These are phyloP conservation scores for Senna tora DNA, from an alignment of 306 rosid genomes.

Conservation along the genomic window DNA sequence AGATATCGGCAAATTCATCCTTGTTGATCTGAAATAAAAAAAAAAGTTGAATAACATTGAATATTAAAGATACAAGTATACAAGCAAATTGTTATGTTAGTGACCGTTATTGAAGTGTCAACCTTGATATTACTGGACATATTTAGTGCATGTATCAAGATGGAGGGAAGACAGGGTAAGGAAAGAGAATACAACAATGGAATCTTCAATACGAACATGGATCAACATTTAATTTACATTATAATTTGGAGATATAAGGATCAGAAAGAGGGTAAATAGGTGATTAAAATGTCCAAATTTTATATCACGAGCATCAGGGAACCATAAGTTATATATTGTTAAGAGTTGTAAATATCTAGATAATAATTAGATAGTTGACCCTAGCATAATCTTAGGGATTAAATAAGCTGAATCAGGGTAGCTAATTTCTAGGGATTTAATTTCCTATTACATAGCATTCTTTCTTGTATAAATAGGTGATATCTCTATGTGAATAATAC, in stretches of 20 bases:
- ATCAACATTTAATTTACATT: not conserved
- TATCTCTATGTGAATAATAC: too few species aligned
- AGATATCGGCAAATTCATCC: slow-evolving; percentile 88
- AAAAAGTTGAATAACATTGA: slow-evolving; percentile 22
- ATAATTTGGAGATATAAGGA: slow-evolving; percentile 1
- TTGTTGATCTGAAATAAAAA: slow-evolving; percentile 65
- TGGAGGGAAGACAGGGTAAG: not conserved
- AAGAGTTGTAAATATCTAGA: too few species aligned
- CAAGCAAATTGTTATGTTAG: not conserved
- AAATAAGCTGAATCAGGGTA: too few species aligned
- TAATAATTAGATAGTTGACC: too few species aligned
- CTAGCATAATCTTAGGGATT: too few species aligned
- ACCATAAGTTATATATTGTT: not conserved
- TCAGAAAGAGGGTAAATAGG: not conserved
- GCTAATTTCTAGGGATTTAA: too few species aligned
- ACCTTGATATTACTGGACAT: not conserved
- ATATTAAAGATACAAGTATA: slow-evolving; percentile 12
- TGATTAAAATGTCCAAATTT: not conserved
- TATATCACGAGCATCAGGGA: not conserved
- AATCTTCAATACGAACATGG: not conserved
- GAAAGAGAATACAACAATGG: not conserved
- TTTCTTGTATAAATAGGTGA: too few species aligned
- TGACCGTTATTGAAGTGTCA: not conserved
- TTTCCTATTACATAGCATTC: too few species aligned
- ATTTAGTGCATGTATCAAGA: not conserved